A percentile compares a stretch with the other conserved stretches of the same genome.
Evolutionary conservation across 352 stramenopile species (phyloP).

Genomic region (Thalassiosira exigua): DNA sequence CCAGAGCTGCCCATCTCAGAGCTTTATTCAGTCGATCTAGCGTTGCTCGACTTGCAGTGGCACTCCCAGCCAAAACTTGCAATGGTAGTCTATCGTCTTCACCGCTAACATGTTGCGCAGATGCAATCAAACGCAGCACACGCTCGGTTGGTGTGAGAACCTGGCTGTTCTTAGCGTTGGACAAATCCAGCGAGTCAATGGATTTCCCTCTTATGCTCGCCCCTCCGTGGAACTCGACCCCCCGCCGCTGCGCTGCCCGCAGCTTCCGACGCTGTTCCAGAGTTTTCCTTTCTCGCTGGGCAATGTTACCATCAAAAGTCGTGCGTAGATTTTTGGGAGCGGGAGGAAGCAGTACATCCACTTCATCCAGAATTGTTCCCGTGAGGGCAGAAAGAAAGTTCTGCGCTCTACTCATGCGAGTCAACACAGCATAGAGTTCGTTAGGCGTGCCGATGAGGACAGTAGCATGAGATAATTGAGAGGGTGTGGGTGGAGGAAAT

Average conservation of each 20-base stretch:
- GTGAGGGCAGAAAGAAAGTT: slow-evolving; percentile 59
- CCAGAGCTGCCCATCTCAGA: slow-evolving; percentile 49
- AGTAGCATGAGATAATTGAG: slow-evolving; percentile 33
- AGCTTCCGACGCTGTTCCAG: slow-evolving; percentile 62
- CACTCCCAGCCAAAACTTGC: slow-evolving; percentile 66
- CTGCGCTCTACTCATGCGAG: slow-evolving; percentile 45
- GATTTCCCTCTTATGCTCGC: slow-evolving; percentile 23
- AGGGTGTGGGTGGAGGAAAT: slow-evolving; percentile 52
- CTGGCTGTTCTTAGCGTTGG: slow-evolving; percentile 31
- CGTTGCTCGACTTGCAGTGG: slow-evolving; percentile 61
- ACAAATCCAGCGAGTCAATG: slow-evolving; percentile 31
- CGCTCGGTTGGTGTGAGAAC: slow-evolving; percentile 57
- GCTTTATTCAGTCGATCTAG: slow-evolving; percentile 68
- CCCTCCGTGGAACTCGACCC: slow-evolving; percentile 55
- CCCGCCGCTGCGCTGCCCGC: slow-evolving; percentile 59
- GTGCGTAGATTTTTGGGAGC: slow-evolving; percentile 58
- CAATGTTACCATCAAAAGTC: slow-evolving; percentile 50
- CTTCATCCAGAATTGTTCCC: slow-evolving; percentile 63
- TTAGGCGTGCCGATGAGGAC: slow-evolving; percentile 62
- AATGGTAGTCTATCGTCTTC: slow-evolving; percentile 18
- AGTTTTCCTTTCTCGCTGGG: slow-evolving; percentile 38
- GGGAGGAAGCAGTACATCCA: slow-evolving; percentile 62
- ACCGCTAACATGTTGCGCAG: slow-evolving; percentile 24
- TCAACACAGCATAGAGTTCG: slow-evolving; percentile 61
- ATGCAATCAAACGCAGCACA: slow-evolving; percentile 56